Evolutionary conservation across 176 grass and related monocot species (phyloP).

Genomic region (Oryza glumipatula): DNA sequence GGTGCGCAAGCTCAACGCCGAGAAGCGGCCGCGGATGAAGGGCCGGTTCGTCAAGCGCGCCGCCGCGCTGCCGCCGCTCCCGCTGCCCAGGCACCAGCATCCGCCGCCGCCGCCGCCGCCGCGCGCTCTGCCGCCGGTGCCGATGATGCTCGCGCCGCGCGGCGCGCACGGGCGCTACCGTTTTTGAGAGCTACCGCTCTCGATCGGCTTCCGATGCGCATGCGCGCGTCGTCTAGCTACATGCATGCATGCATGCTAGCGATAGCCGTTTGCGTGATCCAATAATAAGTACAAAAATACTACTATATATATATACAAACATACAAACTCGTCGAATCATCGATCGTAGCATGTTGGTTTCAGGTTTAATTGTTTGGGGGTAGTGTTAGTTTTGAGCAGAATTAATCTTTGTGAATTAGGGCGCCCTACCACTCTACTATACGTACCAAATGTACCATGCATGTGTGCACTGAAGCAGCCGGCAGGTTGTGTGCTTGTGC

Average conservation of each 20-base stretch:
- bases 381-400: constrained; percentile 44
- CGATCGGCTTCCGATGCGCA: background rate
- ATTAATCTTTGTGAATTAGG: constrained; percentile 32
- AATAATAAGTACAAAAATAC: constrained; percentile 15
- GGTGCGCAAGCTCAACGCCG: constrained; percentile 98
- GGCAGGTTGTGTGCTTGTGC: background rate
- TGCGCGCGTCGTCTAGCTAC: background rate
- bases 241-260: background rate
- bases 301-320: background rate
- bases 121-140: constrained; percentile 31
- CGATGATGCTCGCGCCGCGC: constrained; percentile 41
- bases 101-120: background rate
- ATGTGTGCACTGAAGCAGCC: constrained; percentile 2
- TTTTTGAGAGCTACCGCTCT: constrained; percentile 50
- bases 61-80: constrained; percentile 39
- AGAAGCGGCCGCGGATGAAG: constrained; percentile 99
- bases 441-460: background rate
- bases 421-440: background rate
- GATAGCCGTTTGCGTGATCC: background rate
- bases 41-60: constrained; percentile 93
- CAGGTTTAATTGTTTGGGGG: constrained; percentile 33
- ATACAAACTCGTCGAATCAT: background rate
- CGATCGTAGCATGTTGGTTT: constrained; percentile 35
- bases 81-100: background rate
- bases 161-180: constrained; percentile 49